Conservation (phyloP, 768 basidiomycete species). For the Tricholomella constricta region DNA sequence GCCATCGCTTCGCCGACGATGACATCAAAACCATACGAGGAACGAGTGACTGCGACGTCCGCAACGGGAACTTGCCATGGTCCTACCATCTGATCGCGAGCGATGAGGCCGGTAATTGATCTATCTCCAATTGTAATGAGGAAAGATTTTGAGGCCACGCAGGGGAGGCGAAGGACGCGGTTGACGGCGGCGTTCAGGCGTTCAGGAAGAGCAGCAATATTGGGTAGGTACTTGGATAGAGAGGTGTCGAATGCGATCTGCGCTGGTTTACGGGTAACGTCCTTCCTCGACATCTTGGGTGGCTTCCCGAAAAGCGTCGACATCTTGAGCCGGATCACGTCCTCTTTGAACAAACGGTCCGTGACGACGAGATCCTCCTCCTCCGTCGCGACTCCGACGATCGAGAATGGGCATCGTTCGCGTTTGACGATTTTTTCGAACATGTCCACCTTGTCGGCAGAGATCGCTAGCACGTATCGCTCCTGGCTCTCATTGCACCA, state of each 20-base stretch:
- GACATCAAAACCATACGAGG: slow-evolving; percentile 90
- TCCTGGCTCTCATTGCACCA: slow-evolving; percentile 99
- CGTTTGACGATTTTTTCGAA: slow-evolving; percentile 82
- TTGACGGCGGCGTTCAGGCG: slow-evolving; percentile 66
- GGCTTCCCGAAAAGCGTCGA: slow-evolving; percentile 95
- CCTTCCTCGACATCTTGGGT: slow-evolving; percentile 84
- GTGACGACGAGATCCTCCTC: slow-evolving; percentile 87
- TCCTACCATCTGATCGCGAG: slow-evolving; percentile 98
- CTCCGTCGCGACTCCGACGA: slow-evolving; percentile 86
- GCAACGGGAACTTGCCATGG: slow-evolving; percentile 98
- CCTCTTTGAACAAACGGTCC: slow-evolving; percentile 75
- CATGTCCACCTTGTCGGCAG: slow-evolving; percentile 53
- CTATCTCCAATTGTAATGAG: slow-evolving; percentile 98
- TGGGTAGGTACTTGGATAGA: slow-evolving; percentile 67
- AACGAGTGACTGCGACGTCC: slow-evolving; percentile 95
- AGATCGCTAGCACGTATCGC: slow-evolving; percentile 92
- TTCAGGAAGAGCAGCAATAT: slow-evolving; percentile 37
- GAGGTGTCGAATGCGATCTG: slow-evolving; percentile 67
- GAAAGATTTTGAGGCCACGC: slow-evolving; percentile 95
- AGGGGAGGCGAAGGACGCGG: slow-evolving; percentile 87
- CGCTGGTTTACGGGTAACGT: slow-evolving; percentile 46
- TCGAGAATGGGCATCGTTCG: slow-evolving; percentile 91
- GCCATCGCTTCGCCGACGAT: slow-evolving; percentile 94
- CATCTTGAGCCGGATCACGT: slow-evolving; percentile 91
- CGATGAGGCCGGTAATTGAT: slow-evolving; percentile 89